Evolutionary conservation across 176 grass and related monocot genomes (phyloP), one percentile per base, ranked within the genome.

Genomic region (Musa acuminata): DNA sequence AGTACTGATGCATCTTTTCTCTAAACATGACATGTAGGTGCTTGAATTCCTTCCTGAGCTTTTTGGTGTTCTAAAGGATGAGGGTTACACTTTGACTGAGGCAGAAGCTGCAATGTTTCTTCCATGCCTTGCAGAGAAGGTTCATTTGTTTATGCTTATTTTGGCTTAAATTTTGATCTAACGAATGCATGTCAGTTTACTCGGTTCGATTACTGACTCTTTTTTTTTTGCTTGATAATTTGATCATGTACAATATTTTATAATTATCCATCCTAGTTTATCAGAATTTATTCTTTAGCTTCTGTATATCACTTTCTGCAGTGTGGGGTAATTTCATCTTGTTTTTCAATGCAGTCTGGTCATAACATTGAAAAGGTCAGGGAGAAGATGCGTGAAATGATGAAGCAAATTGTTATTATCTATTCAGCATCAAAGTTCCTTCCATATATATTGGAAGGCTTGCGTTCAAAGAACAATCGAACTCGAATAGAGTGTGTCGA

Each of bases 361-460:
- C 96, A 99, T 85, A 99, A 99, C 81, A 99, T 99, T 73, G 96
- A 99, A 80, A 99, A 99, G 75, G 82, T 99, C 8, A 91, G 91
- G 79, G 88, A 95, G 74, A 89, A 93, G 74, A 91, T 99, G 88
- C 89, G 96, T 77, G 91, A 91, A 57, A 84, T 99, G 43, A 99
- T 99, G 83, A 99, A 95, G 83, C 88, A 89, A 86, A 86, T 93
- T 79, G 79, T 95, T 53, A 88, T 73, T 49, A 85, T 99, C 51
- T 91, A 91, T 89, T 85, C 96, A 79, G 84, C 92, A 77, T 82
- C 88, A 26, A 99, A 90, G 78, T 72, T 99, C 51, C 81, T 99
- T 80, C 96, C 91, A 8, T 99, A 94, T 81, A 43, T 91, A 80
- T 83, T 99, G 77, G 96, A 99, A 79, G 96, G 96, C 13, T 77